A percentile compares a stretch with the other conserved stretches of the same genome.
phyloP scores from a whole-genome alignment of 805 yeast genomes.

The Cyberlindnera americana region DNA sequence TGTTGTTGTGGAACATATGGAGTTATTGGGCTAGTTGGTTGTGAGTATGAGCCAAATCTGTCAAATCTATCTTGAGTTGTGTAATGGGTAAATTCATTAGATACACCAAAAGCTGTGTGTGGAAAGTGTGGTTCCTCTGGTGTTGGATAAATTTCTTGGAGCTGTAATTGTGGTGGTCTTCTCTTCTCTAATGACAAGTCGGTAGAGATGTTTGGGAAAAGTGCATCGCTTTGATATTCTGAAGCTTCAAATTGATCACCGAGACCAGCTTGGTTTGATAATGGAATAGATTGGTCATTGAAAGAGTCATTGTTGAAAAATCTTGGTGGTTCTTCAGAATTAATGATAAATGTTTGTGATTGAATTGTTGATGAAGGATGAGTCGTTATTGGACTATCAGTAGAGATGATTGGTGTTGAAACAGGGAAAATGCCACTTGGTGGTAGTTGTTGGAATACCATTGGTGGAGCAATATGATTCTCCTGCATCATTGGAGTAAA shows the following conservation, averaged over 20 bases:
- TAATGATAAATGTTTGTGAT: not conserved
- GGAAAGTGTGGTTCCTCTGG: slow-evolving; percentile 15
- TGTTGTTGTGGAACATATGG: not conserved
- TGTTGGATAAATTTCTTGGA: slow-evolving; percentile 14
- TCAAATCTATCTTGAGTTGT: slow-evolving; percentile 4
- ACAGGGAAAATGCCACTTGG: slow-evolving; percentile 1
- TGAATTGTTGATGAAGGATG: slow-evolving; percentile 1
- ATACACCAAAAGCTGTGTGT: slow-evolving; percentile 3
- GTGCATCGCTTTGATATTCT: slow-evolving; percentile 5
- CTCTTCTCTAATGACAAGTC: slow-evolving; percentile 8
- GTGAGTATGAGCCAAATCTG: slow-evolving; percentile 3
- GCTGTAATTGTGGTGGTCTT: slow-evolving; percentile 8
- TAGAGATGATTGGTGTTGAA: not conserved
- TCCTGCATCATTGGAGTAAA: not conserved
- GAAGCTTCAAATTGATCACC: not conserved
- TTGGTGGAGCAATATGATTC: slow-evolving; percentile 6
- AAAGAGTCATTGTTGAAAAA: not conserved
- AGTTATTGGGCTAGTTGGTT: slow-evolving; percentile 8
- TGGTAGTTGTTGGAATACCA: slow-evolving; percentile 6
- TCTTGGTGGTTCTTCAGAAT: not conserved
- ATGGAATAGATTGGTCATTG: not conserved
- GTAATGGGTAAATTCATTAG: slow-evolving; percentile 8
- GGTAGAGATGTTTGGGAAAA: slow-evolving; percentile 12
- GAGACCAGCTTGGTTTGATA: not conserved
- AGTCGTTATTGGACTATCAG: not conserved